phyloP scores from a whole-genome alignment of 1,139 yeast genomes.

The Yamadazyma dendronema region DNA sequence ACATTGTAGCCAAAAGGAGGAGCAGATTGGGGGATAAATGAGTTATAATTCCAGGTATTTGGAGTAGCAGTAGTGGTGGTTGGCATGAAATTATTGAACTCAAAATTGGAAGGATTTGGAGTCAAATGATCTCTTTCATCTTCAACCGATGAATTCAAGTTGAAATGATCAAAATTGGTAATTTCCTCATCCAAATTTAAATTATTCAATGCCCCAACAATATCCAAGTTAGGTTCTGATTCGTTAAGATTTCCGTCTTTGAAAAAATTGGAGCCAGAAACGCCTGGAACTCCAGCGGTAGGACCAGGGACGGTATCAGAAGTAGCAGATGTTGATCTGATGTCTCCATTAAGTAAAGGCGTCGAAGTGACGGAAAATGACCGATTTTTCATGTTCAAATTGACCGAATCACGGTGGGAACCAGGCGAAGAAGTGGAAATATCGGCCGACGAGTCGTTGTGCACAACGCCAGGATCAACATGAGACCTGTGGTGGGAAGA shows the following conservation, averaged over 20 bases:
- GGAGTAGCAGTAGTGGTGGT: conserved; percentile 16
- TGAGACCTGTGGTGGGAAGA: no score
- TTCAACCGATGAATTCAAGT: conserved; percentile 5
- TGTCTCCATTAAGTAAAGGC: conserved; percentile 8
- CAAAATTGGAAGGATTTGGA: conserved; percentile 28
- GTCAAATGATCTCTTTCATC: conserved; percentile 26
- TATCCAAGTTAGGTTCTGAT: conserved; percentile 26
- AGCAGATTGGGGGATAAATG: conserved; percentile 32
- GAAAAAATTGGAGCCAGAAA: conserved; percentile 14
- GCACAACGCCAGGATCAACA: no score
- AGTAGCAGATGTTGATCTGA: conserved; percentile 8
- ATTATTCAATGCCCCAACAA: conserved; percentile 43
- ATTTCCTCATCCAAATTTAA: conserved; percentile 40
- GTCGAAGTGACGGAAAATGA: conserved; percentile 6
- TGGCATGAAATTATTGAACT: conserved; percentile 9
- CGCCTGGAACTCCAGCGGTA: no score
- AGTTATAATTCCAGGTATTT: conserved; percentile 25
- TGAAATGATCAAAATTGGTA: conserved; percentile 10
- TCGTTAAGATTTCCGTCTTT: conserved; percentile 18
- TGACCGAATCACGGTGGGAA: conserved; percentile 3
- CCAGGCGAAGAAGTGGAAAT: conserved; percentile 1
- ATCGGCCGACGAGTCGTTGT: no score
- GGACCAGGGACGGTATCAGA: no score
- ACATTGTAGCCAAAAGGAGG: no score
- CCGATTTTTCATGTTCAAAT: conserved; percentile 4